Evolutionary conservation across 2,329 filamentous ascomycete species (phyloP), one percentile per base, ranked within the genome.

Genomic region (Colletotrichum sp.): DNA sequence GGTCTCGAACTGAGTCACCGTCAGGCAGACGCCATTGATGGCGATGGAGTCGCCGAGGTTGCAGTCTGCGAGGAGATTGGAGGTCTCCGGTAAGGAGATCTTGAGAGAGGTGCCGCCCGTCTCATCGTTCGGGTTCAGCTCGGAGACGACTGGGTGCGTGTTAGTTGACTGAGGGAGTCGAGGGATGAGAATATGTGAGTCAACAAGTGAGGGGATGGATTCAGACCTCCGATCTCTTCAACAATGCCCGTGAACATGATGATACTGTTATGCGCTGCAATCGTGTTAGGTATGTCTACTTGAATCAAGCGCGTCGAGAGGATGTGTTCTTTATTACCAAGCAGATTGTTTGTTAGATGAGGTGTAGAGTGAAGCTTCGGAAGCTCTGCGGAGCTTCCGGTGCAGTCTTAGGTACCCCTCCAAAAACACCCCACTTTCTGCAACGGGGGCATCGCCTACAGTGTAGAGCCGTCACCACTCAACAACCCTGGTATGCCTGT

Each of bases 201-300:
- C 36, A 28, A 32, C 66, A 55, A 18, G 66, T 18, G 61, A 43
- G 55, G 52, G 34, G 67, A 73, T 88, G 71, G 62, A n/a, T 32
- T 7, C 93, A 86, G 88, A 98, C 96, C 96, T 88, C 97, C 97
- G 78, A 98, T 94, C 77, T 94, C 94, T 87, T 98, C 96, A 70
- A 98, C 95, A 77, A 98, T 94, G 80, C 97, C 97, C 73, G 97
- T 98, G 83, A 99, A 98, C 97, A 99, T 98, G 76, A 21, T 21
- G 32, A n/a, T 12, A 56, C 36, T 55, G 16, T 18, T 55, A 15
- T 21, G 24, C 16, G 18, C 13, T 32, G 16, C 8, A 13, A 9
- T 64, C n/a, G 18, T 43, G n/a, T 34, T 36, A 21, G 36, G 43
- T 21, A 13, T 52, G n/a, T 52, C 43, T 21, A 13, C 43, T 5